Conservation (phyloP, 352 stramenopile species). For the Plasmopara muralis region DNA sequence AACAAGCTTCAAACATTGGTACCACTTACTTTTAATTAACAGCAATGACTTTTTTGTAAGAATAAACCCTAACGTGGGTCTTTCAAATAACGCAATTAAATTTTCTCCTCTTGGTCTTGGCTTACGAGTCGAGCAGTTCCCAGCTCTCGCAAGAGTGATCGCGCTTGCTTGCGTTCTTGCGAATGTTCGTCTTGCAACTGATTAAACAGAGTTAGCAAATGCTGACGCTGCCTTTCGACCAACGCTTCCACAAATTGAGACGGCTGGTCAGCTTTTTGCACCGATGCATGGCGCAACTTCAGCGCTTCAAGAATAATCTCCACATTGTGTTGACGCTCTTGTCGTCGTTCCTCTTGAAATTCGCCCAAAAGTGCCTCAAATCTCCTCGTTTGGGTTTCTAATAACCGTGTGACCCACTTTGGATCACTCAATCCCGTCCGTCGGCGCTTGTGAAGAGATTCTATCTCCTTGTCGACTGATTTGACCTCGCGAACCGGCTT, state of each 20-base stretch:
- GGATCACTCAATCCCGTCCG: constrained; percentile 22
- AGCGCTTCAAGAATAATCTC: constrained; percentile 36
- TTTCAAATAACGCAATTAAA: neutral
- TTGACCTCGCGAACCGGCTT: constrained; percentile 14
- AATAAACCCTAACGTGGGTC: too few relatives aligned
- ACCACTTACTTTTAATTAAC: too few relatives aligned
- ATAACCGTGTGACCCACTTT: constrained; percentile 28
- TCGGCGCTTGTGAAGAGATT: constrained; percentile 14
- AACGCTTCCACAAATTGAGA: constrained; percentile 25
- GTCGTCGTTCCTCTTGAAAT: constrained; percentile 34
- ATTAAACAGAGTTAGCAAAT: constrained; percentile 31
- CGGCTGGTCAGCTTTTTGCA: constrained; percentile 21
- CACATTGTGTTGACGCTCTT: constrained; percentile 34
- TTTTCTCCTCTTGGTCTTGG: constrained; percentile 20
- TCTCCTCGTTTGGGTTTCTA: constrained; percentile 29
- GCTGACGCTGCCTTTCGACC: constrained; percentile 33
- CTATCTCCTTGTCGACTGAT: neutral
- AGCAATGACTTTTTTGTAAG: too few relatives aligned
- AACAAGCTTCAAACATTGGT: too few relatives aligned
- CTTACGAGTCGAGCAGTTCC: constrained; percentile 11
- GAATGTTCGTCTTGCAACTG: constrained; percentile 30
- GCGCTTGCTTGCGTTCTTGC: constrained; percentile 29
- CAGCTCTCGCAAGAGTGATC: constrained; percentile 24
- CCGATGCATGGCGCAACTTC: constrained; percentile 19
- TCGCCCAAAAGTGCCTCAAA: constrained; percentile 31